Evolutionary conservation across 116 monocot genomes (phyloP).

Genomic region (Phalaenopsis hybrid): DNA sequence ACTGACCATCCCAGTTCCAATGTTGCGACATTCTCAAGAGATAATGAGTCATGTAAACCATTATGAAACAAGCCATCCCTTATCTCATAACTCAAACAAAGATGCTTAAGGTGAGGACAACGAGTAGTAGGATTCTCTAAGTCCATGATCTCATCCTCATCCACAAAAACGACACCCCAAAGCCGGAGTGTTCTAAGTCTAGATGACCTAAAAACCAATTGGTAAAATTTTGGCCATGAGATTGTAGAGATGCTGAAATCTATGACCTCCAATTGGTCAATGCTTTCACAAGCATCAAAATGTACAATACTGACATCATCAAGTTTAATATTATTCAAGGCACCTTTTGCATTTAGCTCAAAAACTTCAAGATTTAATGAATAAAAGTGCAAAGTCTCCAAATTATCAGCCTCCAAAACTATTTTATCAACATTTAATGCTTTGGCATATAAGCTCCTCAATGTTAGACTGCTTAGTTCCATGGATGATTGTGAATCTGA

Average conservation of each 20-base stretch:
- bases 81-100: constrained; percentile 76
- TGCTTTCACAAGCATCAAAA: constrained; percentile 80
- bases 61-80: constrained; percentile 60
- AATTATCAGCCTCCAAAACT: constrained; percentile 77
- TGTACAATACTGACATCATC: constrained; percentile 95
- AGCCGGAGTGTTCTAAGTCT: constrained; percentile 60
- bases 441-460: constrained; percentile 65
- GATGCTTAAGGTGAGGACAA: constrained; percentile 65
- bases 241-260: constrained; percentile 83
- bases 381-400: constrained; percentile 72
- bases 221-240: constrained; percentile 77
- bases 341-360: constrained; percentile 79
- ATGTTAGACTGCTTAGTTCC: constrained; percentile 64
- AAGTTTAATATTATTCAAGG: constrained; percentile 63
- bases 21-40: constrained; percentile 54
- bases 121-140: constrained; percentile 66
- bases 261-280: constrained; percentile 66
- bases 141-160: constrained; percentile 88
- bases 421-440: constrained; percentile 69
- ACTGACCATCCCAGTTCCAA: constrained; percentile 93
- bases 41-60: constrained; percentile 53
- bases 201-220: constrained; percentile 73
- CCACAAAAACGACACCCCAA: constrained; percentile 89
- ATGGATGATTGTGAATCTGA: constrained; percentile 71
- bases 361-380: constrained; percentile 80